phyloP scores from a whole-genome alignment of 306 rosid species.

The Notholithocarpus densiflorus region DNA sequence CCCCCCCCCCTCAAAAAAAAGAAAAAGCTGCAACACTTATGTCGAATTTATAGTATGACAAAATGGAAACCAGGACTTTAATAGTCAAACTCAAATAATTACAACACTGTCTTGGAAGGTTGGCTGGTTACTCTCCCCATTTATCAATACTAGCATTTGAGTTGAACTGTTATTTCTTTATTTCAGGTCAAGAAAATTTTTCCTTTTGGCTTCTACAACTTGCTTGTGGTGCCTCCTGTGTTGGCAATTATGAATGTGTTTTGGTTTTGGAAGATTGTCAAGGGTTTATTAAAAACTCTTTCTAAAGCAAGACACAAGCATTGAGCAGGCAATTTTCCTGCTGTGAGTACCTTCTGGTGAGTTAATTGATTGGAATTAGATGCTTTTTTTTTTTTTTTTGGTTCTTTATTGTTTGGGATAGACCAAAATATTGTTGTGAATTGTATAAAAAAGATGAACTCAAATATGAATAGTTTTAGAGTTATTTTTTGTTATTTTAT shows the following conservation, averaged over 20 bases:
- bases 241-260: slow-evolving; percentile 59
- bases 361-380: background rate
- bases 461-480: no score
- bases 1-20: no score
- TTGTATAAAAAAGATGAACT: no score
- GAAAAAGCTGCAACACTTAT: no score
- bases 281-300: slow-evolving; percentile 75
- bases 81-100: background rate
- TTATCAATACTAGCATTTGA: background rate
- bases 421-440: no score
- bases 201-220: slow-evolving; percentile 70
- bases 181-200: slow-evolving; percentile 61
- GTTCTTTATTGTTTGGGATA: no score
- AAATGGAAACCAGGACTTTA: background rate
- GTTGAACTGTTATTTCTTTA: background rate
- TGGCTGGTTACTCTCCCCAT: background rate
- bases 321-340: slow-evolving; percentile 34
- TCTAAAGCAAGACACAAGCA: slow-evolving; percentile 56
- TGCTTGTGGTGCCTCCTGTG: slow-evolving; percentile 58
- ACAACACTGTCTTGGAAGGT: background rate
- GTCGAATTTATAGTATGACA: background rate
- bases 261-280: slow-evolving; percentile 95
- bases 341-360: background rate
- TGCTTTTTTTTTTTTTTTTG: no score
- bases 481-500: no score